Base-by-base conservation (phyloP, 106 monocot genomes). In the Dendrobium nobile region DNA sequence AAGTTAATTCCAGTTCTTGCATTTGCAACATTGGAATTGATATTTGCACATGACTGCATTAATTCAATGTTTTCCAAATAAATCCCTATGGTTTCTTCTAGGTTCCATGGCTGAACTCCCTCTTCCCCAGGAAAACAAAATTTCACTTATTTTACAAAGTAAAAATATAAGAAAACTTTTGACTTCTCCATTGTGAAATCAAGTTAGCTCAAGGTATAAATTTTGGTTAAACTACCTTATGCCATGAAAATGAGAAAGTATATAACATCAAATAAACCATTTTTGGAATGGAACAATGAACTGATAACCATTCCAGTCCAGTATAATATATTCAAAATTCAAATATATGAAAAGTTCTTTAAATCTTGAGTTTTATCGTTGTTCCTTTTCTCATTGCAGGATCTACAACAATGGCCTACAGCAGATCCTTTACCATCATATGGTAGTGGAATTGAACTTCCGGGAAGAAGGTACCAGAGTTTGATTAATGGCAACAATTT, bases 391-490 rank as follows among this genome's bases (percentile, higher is more conserved):
- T 31, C 26, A 6, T 80, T 82, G 59, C 55, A 97, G 96, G 92
- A 97, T 73, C 48, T 81, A 42, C 87, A 87, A 13, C 83, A 89
- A n/a, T 97, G 90, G 90, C 92, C 96, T 18, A 70, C 80, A 17
- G 77, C 84, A 17, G 92, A 88, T 15, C 89, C 92, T 18, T 89
- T 97, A 74, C 93, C 92, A 17, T 97, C 96, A 17, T 94, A 97
- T 51, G 94, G 92, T 27, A 84, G 80, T 80, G 94, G 94, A 56
- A 42, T 84, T 75, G 92, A 94, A 9, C 77, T 85, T 80, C 87
- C 89, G 0, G 88, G 90, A 31, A 79, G 82, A 79, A 89, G 92
- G 20, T 85, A 97, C 65, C 83, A 87, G 16, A 94, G 96, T 74
- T 86, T 97, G 80, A 97, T 97, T 77, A 89, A 86, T 82, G 96